Conservation (phyloP, 306 rosid species). For the Dalbergia cochinchinensis region DNA sequence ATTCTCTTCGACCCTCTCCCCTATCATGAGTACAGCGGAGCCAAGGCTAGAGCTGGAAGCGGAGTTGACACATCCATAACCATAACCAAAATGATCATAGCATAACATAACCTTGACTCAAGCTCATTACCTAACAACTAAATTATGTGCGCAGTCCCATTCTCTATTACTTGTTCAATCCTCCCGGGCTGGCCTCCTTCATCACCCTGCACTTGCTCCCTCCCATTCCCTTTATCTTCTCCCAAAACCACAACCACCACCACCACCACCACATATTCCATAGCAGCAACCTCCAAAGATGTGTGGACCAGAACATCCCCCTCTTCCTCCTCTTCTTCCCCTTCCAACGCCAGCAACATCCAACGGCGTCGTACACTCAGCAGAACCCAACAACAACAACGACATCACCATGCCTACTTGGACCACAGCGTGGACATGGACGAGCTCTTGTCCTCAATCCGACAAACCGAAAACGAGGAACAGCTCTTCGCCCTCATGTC, state of each 20-base stretch:
- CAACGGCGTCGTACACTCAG: conserved; percentile 21
- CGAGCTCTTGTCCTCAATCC: conserved; percentile 66
- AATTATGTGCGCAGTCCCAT: conserved; percentile 50
- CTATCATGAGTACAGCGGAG: too few relatives aligned
- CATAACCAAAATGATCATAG: too few relatives aligned
- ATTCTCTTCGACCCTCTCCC: too few relatives aligned
- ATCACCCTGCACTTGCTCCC: not conserved
- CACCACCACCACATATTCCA: conserved; percentile 11
- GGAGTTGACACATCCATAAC: too few relatives aligned
- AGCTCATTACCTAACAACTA: not conserved
- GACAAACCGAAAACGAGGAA: conserved; percentile 64
- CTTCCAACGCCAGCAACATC: conserved; percentile 34
- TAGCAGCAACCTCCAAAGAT: conserved; percentile 55
- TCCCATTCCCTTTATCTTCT: conserved; percentile 36
- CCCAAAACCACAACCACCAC: conserved; percentile 7
- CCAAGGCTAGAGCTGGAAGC: too few relatives aligned
- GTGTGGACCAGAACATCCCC: conserved; percentile 67
- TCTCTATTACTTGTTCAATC: conserved; percentile 41
- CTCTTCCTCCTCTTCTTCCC: conserved; percentile 30
- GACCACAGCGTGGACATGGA: conserved; percentile 91
- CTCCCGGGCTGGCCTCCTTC: conserved; percentile 42
- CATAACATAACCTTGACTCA: not conserved
- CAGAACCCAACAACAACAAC: conserved; percentile 39
- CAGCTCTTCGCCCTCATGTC: conserved; percentile 73
- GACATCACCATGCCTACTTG: conserved; percentile 42